phyloP scores from a whole-genome alignment of 78 protist genomes.

The Dictyostelium brefeldianum region DNA sequence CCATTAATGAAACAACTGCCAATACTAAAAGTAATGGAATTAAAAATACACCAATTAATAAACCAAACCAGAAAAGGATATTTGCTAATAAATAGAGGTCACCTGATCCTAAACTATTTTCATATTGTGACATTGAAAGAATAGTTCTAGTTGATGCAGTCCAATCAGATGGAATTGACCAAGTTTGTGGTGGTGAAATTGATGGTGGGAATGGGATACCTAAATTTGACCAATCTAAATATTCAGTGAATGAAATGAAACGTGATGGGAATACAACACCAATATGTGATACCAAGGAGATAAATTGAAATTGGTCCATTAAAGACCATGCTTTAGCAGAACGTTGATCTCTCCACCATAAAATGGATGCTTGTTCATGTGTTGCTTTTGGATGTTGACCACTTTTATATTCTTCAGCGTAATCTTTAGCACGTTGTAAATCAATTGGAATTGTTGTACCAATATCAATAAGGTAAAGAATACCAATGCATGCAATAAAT shows the following conservation, averaged over 20 bases:
- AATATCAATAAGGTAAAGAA: slow-evolving; percentile 52
- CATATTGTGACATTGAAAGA: slow-evolving; percentile 44
- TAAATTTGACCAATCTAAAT: slow-evolving; percentile 68
- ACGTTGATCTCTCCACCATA: slow-evolving; percentile 85
- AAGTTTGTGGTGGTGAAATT: slow-evolving; percentile 12
- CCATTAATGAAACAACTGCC: slow-evolving; percentile 7
- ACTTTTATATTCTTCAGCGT: slow-evolving; percentile 45
- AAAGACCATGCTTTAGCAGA: slow-evolving; percentile 75
- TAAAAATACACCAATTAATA: slow-evolving; percentile 52
- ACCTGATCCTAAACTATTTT: slow-evolving; percentile 51
- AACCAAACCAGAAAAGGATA: slow-evolving; percentile 71
- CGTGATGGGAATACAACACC: slow-evolving; percentile 81
- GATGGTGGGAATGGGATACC: slow-evolving; percentile 80
- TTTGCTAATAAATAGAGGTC: slow-evolving; percentile 51
- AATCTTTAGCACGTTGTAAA: slow-evolving; percentile 42
- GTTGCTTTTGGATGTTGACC: slow-evolving; percentile 72
- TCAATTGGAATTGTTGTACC: slow-evolving; percentile 48
- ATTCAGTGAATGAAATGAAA: slow-evolving; percentile 65
- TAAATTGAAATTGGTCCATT: slow-evolving; percentile 78
- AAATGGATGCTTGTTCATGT: slow-evolving; percentile 71
- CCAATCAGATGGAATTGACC: neutral
- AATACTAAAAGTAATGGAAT: slow-evolving; percentile 33
- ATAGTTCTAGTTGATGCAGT: neutral
- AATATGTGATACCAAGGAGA: slow-evolving; percentile 56
- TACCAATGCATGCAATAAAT: slow-evolving; percentile 47